Conservation (phyloP, 805 yeast species). For the Teunomyces pallodes region DNA sequence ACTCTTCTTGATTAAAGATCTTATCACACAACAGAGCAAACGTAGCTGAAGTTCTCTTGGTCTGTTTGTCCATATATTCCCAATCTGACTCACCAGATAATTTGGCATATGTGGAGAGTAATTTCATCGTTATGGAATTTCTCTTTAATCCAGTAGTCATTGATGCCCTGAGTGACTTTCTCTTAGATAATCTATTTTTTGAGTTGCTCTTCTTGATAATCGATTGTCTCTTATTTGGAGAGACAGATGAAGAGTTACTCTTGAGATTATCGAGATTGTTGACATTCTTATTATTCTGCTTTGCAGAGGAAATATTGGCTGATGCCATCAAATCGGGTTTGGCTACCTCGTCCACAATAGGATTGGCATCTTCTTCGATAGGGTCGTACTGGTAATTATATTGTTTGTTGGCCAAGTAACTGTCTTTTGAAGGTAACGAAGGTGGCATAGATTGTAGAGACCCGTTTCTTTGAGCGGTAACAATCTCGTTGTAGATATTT, state of each 20-base stretch:
- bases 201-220: constrained; percentile 21
- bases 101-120: constrained; percentile 71
- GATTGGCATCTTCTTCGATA: constrained; percentile 1
- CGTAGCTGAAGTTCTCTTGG: constrained; percentile 73
- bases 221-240: constrained; percentile 28
- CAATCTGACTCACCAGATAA: constrained; percentile 62
- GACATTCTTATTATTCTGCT: constrained; percentile 1
- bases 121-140: constrained; percentile 68
- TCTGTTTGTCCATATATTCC: constrained; percentile 68
- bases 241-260: neutral
- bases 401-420: constrained; percentile 8
- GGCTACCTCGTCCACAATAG: constrained; percentile 1
- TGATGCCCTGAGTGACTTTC: constrained; percentile 39
- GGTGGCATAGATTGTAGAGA: constrained; percentile 34
- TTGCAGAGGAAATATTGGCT: constrained; percentile 18
- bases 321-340: constrained; percentile 24
- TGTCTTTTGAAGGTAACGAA: constrained; percentile 41
- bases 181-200: constrained; percentile 29
- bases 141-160: constrained; percentile 51
- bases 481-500: constrained; percentile 43
- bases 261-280: neutral
- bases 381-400: constrained; percentile 4
- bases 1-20: constrained; percentile 65
- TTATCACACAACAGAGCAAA: constrained; percentile 77
- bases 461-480: constrained; percentile 30